phyloP scores from a whole-genome alignment of 73 alveolate genomes.

The Diophrys sp. region DNA sequence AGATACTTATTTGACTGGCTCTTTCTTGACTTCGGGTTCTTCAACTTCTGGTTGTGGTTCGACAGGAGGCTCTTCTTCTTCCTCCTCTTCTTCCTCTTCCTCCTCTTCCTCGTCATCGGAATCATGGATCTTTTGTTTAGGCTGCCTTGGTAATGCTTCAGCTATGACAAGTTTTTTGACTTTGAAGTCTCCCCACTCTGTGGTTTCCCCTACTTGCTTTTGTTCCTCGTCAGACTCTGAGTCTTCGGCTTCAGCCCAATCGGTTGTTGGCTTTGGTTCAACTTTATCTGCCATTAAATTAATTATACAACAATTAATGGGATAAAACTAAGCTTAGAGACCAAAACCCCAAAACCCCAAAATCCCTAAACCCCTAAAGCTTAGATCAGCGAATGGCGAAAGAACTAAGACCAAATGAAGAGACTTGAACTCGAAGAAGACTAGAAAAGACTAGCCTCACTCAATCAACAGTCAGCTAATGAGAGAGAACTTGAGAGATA shows the following conservation, averaged over 20 bases:
- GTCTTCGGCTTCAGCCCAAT: background rate
- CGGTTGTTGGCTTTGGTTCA: too few species aligned
- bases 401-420: too few species aligned
- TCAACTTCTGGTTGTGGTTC: background rate
- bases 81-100: conserved; percentile 5
- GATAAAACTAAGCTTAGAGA: too few species aligned
- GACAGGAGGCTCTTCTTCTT: background rate
- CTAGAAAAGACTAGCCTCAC: too few species aligned
- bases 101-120: conserved; percentile 4
- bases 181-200: conserved; percentile 24
- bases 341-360: too few species aligned
- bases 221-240: background rate
- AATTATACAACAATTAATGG: too few species aligned
- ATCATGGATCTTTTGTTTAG: background rate
- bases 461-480: too few species aligned
- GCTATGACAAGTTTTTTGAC: conserved; percentile 5
- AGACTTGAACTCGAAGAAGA: too few species aligned
- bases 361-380: too few species aligned
- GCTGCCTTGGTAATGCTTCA: background rate
- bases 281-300: too few species aligned
- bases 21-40: background rate
- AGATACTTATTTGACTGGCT: background rate
- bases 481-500: too few species aligned
- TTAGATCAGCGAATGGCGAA: too few species aligned
- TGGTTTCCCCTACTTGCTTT: background rate